These are phyloP conservation scores for Aureobasidium lini DNA, from an alignment of 2,329 filamentous ascomycete genomes.

Conservation along the genomic window DNA sequence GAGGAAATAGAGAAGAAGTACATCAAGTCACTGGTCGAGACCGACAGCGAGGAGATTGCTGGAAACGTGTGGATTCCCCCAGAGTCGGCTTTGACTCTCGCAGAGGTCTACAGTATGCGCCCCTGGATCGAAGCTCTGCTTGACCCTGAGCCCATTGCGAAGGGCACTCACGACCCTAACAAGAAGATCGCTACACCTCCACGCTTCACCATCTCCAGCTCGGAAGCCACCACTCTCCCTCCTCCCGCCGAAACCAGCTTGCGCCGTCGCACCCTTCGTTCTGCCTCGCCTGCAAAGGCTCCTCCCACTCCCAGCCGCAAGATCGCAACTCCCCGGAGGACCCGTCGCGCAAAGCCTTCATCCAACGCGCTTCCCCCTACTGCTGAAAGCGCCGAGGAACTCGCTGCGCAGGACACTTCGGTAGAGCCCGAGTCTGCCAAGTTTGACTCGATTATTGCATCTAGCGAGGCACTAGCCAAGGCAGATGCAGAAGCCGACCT, in stretches of 20 bases:
- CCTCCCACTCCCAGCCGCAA: constrained; percentile 35
- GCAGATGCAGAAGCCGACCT: constrained; percentile 12
- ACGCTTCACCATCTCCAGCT: constrained; percentile 48
- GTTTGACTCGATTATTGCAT: constrained; percentile 17
- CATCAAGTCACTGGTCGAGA: constrained; percentile 74
- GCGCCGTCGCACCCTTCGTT: constrained; percentile 51
- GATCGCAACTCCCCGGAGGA: constrained; percentile 46
- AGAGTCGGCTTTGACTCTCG: constrained; percentile 68
- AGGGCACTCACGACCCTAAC: constrained; percentile 51
- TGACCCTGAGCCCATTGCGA: constrained; percentile 72
- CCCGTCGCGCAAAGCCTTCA: constrained; percentile 32
- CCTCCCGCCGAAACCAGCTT: constrained; percentile 25
- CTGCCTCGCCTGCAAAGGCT: constrained; percentile 49
- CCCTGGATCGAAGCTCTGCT: constrained; percentile 90
- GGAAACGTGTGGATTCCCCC: constrained; percentile 96
- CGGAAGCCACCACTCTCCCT: constrained; percentile 21
- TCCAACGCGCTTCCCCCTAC: constrained; percentile 24
- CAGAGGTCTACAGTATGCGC: constrained; percentile 77
- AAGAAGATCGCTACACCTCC: constrained; percentile 74
- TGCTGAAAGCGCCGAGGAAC: constrained; percentile 24
- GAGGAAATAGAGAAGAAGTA: constrained; percentile 74
- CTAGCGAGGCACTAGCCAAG: constrained; percentile 9
- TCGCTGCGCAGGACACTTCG: constrained; percentile 25
- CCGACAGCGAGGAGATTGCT: constrained; percentile 84
- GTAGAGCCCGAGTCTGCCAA: constrained; percentile 22